Evolutionary conservation across 768 basidiomycete genomes (phyloP).

Genomic region (Lepiota brunneoincarnata): DNA sequence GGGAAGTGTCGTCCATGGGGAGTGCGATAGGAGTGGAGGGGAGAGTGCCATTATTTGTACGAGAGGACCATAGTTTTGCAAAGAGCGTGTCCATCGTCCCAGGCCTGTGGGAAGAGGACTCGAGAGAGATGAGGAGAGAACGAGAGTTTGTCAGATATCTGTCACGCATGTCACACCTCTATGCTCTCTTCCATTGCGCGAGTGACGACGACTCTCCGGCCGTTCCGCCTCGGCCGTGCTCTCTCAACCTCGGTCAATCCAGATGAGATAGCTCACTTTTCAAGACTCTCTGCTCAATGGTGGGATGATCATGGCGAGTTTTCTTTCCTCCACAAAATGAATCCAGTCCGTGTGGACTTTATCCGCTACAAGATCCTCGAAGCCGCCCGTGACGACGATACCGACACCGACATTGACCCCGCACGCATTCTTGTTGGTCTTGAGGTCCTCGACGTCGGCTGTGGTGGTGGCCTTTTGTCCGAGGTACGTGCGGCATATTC

Average conservation of each 20-base stretch:
- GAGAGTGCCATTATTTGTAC: neutral
- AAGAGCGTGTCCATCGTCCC: slow-evolving; percentile 13
- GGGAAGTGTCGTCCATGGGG: slow-evolving; percentile 22
- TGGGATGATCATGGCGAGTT: slow-evolving; percentile 96
- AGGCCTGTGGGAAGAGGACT: slow-evolving; percentile 13
- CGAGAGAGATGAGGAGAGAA: neutral
- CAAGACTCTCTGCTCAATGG: slow-evolving; percentile 86
- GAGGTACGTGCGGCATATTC: slow-evolving; percentile 53
- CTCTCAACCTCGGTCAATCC: slow-evolving; percentile 53
- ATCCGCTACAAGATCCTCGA: slow-evolving; percentile 75
- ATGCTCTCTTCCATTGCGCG: too few relatives aligned
- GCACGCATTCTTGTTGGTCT: slow-evolving; percentile 53
- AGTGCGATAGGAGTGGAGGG: slow-evolving; percentile 14
- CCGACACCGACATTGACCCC: slow-evolving; percentile 23
- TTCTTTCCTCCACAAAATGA: slow-evolving; percentile 88
- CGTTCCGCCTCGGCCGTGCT: slow-evolving; percentile 7
- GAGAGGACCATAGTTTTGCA: slow-evolving; percentile 8
- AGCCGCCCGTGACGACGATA: slow-evolving; percentile 52
- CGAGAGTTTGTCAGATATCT: neutral
- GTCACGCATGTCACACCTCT: neutral
- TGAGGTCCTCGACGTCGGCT: slow-evolving; percentile 87
- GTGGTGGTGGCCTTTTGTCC: slow-evolving; percentile 90
- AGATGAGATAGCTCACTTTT: slow-evolving; percentile 86
- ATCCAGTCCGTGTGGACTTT: slow-evolving; percentile 83
- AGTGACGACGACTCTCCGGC: too few relatives aligned